Percentiles rank a stretch among this genome's conserved stretches.
These are phyloP conservation scores for Euphorbia celastroides DNA, from an alignment of 441 rosid genomes.

Conservation along the genomic window DNA sequence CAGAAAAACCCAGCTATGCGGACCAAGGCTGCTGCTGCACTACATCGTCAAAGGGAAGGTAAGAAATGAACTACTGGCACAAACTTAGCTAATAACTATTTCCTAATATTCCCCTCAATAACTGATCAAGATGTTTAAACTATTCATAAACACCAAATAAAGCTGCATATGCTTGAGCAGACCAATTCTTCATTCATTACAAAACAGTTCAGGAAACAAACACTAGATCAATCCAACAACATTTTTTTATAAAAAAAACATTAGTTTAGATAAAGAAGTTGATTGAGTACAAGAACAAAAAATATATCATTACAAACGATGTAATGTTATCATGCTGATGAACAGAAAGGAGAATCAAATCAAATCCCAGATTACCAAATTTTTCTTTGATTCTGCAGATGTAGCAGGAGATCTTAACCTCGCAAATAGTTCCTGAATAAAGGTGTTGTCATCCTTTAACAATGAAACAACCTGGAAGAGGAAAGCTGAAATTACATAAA, in stretches of 20 bases:
- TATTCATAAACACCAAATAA: not conserved
- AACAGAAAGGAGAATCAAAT: not conserved
- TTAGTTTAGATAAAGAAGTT: not conserved
- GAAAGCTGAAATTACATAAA: conserved; percentile 20
- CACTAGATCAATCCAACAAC: not conserved
- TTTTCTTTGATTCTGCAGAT: conserved; percentile 81
- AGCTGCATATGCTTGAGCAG: not conserved
- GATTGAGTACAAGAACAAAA: not conserved
- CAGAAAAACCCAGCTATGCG: not conserved
- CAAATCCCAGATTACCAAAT: conserved; percentile 58
- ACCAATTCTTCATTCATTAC: not conserved
- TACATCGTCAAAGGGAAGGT: not conserved
- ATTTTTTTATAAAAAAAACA: not conserved
- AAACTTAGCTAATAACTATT: not conserved
- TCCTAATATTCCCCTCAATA: not conserved
- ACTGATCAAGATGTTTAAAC: not conserved
- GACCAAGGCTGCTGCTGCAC: not conserved
- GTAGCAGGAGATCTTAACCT: conserved; percentile 68
- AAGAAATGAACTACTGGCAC: not conserved
- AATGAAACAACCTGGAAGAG: conserved; percentile 75
- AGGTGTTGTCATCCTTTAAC: conserved; percentile 88
- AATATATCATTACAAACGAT: not conserved
- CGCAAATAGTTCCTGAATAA: conserved; percentile 91
- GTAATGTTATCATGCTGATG: not conserved
- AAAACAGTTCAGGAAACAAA: not conserved